Percentiles rank a stretch among this genome's conserved stretches.
phyloP scores from a whole-genome alignment of 176 grass and related monocot genomes.

The Oryza officinalis region DNA sequence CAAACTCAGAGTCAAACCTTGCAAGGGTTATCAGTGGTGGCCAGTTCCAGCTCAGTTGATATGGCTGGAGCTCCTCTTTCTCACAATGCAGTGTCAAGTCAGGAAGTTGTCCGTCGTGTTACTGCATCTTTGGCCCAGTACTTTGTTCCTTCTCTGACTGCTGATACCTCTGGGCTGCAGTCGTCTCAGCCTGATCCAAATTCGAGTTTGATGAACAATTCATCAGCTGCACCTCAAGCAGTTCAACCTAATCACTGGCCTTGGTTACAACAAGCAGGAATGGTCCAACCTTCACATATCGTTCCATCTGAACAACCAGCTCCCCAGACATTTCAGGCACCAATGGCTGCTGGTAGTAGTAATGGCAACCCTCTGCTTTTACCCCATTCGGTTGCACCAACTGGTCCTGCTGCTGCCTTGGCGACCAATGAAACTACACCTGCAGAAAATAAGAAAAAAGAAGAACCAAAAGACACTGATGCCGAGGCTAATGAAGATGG shows the following conservation, averaged over 20 bases:
- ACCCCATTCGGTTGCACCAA: constrained; percentile 21
- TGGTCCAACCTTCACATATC: constrained; percentile 23
- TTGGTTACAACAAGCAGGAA: constrained; percentile 44
- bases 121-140: constrained; percentile 78
- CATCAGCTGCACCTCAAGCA: constrained; percentile 24
- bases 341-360: constrained; percentile 36
- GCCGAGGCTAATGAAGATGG: constrained; percentile 49
- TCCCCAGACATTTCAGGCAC: constrained; percentile 31
- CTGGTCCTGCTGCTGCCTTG: constrained; percentile 14
- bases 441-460: constrained; percentile 59
- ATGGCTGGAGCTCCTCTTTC: constrained; percentile 42
- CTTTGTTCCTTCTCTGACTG: constrained; percentile 52
- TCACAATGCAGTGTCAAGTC: constrained; percentile 57
- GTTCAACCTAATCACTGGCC: constrained; percentile 46
- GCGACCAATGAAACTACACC: constrained; percentile 43
- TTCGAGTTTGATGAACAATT: constrained; percentile 28
- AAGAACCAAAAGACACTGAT: constrained; percentile 47
- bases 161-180: constrained; percentile 44
- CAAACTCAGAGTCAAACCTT: constrained; percentile 44
- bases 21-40: constrained; percentile 36
- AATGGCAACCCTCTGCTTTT: constrained; percentile 37
- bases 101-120: constrained; percentile 54
- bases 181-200: constrained; percentile 45
- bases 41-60: constrained; percentile 49
- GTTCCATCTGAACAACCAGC: constrained; percentile 49